Percentiles rank a stretch among this genome's conserved stretches.
Conservation (phyloP, 495 filamentous ascomycete species). For the Clavariopsis aquatica region DNA sequence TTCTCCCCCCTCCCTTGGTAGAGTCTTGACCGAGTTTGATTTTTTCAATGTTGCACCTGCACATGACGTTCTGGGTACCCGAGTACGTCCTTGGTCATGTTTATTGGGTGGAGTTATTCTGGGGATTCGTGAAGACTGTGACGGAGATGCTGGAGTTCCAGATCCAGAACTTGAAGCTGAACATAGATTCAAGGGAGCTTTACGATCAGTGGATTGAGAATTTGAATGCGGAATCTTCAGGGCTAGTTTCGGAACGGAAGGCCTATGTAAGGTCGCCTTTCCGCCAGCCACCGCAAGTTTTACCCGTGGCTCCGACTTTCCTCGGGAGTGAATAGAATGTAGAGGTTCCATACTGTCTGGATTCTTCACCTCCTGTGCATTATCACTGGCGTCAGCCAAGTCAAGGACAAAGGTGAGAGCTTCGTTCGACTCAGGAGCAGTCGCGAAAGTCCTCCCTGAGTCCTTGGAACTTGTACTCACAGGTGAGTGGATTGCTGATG, state of each 20-base stretch:
- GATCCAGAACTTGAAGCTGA: constrained; percentile 19
- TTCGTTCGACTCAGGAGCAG: constrained; percentile 23
- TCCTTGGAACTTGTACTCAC: constrained; percentile 4
- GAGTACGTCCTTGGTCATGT: neutral
- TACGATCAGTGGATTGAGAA: constrained; percentile 13
- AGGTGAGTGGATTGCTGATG: constrained; percentile 14
- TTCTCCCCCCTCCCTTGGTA: too few species aligned
- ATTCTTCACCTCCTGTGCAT: constrained; percentile 1
- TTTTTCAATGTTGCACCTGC: neutral
- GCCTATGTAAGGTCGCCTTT: constrained; percentile 3
- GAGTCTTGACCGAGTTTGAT: constrained; percentile 6
- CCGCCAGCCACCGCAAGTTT: neutral
- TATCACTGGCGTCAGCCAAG: constrained; percentile 13
- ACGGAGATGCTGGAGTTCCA: constrained; percentile 6
- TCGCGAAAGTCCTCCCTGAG: constrained; percentile 17
- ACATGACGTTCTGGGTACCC: neutral
- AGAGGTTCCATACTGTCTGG: constrained; percentile 7
- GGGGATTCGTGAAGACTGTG: constrained; percentile 25
- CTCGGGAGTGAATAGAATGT: neutral
- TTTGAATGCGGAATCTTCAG: constrained; percentile 20
- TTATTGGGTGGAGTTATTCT: constrained; percentile 2
- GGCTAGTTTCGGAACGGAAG: constrained; percentile 23
- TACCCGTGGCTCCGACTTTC: constrained; percentile 15
- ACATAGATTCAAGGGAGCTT: neutral
- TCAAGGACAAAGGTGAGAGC: neutral